These are phyloP conservation scores for Lichina pygmaea DNA, from an alignment of 495 filamentous ascomycete genomes.

Conservation along the genomic window DNA sequence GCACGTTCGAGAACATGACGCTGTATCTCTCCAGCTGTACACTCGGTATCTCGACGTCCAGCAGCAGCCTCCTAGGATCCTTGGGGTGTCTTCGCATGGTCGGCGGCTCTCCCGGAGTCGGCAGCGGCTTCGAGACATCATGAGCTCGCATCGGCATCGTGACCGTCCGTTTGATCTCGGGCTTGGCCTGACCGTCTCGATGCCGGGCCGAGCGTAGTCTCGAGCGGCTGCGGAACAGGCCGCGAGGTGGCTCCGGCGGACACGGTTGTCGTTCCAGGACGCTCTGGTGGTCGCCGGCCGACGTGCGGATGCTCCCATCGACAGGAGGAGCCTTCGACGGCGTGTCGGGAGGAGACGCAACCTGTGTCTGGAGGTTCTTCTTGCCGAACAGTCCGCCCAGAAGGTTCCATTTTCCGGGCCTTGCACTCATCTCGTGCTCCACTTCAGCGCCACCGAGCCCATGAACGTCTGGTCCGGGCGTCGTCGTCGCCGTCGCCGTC, in stretches of 20 bases:
- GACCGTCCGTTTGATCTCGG: neutral
- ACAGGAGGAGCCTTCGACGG: neutral
- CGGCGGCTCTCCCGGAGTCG: conserved; percentile 5
- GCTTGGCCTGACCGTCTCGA: neutral
- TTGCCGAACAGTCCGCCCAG: conserved; percentile 23
- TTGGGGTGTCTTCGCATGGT: conserved; percentile 1
- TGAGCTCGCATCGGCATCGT: neutral
- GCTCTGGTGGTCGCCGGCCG: no score
- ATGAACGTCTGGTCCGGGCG: no score
- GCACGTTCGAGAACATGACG: conserved; percentile 70
- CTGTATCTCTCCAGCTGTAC: conserved; percentile 73
- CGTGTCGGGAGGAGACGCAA: neutral
- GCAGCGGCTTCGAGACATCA: conserved; percentile 2
- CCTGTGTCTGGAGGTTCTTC: conserved; percentile 8
- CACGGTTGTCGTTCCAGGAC: no score
- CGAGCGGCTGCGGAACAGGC: neutral
- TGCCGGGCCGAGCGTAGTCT: neutral
- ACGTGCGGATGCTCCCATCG: neutral
- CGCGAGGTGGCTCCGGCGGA: neutral
- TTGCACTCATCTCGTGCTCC: conserved; percentile 5
- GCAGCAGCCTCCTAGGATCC: conserved; percentile 7
- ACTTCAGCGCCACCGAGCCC: neutral
- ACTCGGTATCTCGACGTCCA: conserved; percentile 61
- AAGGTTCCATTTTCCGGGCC: conserved; percentile 29
- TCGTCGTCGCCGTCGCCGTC: no score